These are phyloP conservation scores for Collybia sordida DNA, from an alignment of 768 basidiomycete genomes.

Conservation along the genomic window DNA sequence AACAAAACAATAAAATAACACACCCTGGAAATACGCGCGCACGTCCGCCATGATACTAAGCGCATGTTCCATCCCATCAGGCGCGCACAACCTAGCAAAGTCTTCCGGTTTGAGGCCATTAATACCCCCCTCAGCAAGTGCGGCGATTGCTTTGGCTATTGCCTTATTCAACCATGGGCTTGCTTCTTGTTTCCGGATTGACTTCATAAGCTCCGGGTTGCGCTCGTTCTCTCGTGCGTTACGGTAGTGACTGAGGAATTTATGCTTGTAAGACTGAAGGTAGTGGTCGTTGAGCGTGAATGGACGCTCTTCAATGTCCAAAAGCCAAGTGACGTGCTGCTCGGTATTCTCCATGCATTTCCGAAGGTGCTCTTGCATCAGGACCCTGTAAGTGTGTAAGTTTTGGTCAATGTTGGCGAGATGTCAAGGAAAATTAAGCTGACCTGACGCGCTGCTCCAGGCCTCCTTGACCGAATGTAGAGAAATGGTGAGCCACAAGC, in stretches of 20 bases:
- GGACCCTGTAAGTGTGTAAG: constrained; percentile 29
- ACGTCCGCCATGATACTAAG: constrained; percentile 71
- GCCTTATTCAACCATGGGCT: no score
- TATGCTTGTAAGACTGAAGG: constrained; percentile 40
- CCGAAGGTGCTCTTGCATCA: constrained; percentile 52
- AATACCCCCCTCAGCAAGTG: constrained; percentile 40
- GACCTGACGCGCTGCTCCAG: constrained; percentile 48
- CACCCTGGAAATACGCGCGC: constrained; percentile 75
- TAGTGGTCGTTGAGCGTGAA: constrained; percentile 51
- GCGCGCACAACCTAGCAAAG: constrained; percentile 46
- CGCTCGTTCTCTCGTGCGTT: constrained; percentile 33
- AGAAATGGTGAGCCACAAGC: constrained; percentile 51
- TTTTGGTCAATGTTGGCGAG: neutral
- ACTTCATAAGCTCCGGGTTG: constrained; percentile 20
- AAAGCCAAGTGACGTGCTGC: constrained; percentile 43
- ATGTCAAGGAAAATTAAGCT: constrained; percentile 1
- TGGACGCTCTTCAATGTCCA: constrained; percentile 43
- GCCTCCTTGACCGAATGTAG: constrained; percentile 48
- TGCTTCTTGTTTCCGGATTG: no score
- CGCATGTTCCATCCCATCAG: constrained; percentile 54
- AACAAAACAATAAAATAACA: neutral
- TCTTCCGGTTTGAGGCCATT: constrained; percentile 36
- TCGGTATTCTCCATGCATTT: constrained; percentile 38
- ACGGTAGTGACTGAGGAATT: constrained; percentile 52
- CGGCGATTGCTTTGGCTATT: constrained; percentile 27